Base-by-base conservation (phyloP, 371 early-diverging fungal species). In the Mortierella polycephala region DNA sequence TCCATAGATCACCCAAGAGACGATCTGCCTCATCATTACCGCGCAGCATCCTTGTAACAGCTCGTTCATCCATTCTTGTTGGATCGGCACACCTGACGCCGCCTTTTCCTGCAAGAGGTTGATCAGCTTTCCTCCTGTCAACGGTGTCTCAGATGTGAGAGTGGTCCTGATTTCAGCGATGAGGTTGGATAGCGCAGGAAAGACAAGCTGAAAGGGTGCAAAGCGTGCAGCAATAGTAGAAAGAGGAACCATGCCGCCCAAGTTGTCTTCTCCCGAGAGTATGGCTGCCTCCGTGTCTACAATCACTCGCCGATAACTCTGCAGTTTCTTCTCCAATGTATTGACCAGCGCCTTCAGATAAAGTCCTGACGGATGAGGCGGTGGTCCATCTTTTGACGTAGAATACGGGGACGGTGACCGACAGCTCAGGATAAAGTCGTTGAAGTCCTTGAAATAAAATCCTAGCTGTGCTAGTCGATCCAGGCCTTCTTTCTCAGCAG, bases 1-100 rank as follows among this genome's bases (percentile, higher is more conserved):
- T 10, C 93, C 95, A 71, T 91, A 91, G 3, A 92, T 82, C 80
- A 92, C 88, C 95, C 95, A 94, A 0, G 87, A 81, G 5, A 89
- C 84, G 7, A 94, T 80, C 62, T 92, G 92, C 47, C 89, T 83
- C 69, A 86, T 90, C 63, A 93, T 73, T 0, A 92, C 92, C 16
- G 82, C 83, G 59, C 87, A 86, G 20, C 90, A 85, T 6, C 85
- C 85, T 1, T 81, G 63, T 20, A 88, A 79, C 52, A 92, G 73
- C n/a, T 81, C 82, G 37, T 84, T 82, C 81, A 91, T 84, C 49
- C 85, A 83, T 9, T 82, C 67, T 20, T 85, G 77, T 14, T 88
- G 81, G 44, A 86, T 87, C 0, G 75, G 74, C 13, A 90, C 81
- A 7, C 93, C 94, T 0, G 88, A 90, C 5, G 82, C 83, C 18